Base-by-base conservation (phyloP, 768 basidiomycete species). In the Russula vinacea region DNA sequence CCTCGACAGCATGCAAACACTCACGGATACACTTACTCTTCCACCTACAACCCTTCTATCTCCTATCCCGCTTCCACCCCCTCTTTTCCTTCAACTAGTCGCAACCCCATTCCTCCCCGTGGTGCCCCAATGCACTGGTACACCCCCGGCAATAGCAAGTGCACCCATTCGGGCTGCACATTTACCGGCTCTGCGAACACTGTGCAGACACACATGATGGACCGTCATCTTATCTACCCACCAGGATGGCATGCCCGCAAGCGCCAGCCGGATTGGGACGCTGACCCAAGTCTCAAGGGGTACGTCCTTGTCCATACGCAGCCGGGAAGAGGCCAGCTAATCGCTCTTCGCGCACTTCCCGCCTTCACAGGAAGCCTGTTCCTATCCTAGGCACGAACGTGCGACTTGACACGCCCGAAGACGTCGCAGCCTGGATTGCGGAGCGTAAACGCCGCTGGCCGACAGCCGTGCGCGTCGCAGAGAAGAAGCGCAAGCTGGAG, bases 371-470 rank as follows among this genome's bases (percentile, higher is more conserved):
- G 62, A 91, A 91, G 74, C 79, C 81, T 2, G 75, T 92, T 24
- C 80, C 83, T 5, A 91, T 94, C 44, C 86, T 87, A 66, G 94
- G 94, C 5, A 96, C 94, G 2, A 85, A 78, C 37, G 73, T 96
- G 22, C 71, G 81, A 11, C 80, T 98, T 19, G 84, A 96, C 70
- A 87, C 90, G 0, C 91, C 89, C 9, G 94, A 94, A 70, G 84
- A 87, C 9, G 76, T 98, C 62, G 84, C 83, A 24, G 84, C 83
- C 37, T 98, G 96, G 96, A 83, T 96, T 54, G 85, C 83, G 16
- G 95, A 98, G 71, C 86, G 96, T 47, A 94, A 85, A 74, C 86
- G 84, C 69, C 84, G 89, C 17, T 98, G 89, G 80, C 96, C 96
- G 13, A 90, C 86, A 19, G 72, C 81, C 35, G 71, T 79, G 54